Percentiles rank a stretch among this genome's conserved stretches.
These are phyloP conservation scores for Exophiala phaeomuriformis DNA, from an alignment of 2,329 filamentous ascomycete genomes.

Conservation along the genomic window DNA sequence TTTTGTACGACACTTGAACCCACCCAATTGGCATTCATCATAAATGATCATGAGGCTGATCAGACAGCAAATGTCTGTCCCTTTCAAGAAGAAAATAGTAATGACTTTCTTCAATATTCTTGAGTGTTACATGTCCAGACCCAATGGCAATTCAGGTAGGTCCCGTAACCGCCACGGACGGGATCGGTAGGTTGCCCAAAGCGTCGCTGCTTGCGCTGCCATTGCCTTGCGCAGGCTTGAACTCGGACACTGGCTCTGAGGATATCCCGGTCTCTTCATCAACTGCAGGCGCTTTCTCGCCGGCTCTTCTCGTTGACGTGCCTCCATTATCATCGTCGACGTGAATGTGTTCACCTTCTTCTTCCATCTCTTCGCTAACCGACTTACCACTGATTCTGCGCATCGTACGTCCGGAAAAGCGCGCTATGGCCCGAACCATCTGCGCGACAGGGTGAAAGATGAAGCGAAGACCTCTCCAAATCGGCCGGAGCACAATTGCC, in stretches of 20 bases:
- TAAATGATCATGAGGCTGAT: too few relatives aligned
- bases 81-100: too few relatives aligned
- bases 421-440: slow-evolving; percentile 23
- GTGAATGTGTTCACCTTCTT: not conserved
- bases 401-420: slow-evolving; percentile 23
- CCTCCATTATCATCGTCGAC: slow-evolving; percentile 9
- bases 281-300: not conserved
- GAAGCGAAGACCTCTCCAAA: slow-evolving; percentile 30
- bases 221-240: not conserved
- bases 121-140: not conserved
- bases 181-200: slow-evolving; percentile 4
- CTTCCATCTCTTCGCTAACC: slow-evolving; percentile 9
- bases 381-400: slow-evolving; percentile 19
- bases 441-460: slow-evolving; percentile 31
- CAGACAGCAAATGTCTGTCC: too few relatives aligned
- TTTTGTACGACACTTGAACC: too few relatives aligned
- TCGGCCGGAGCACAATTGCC: slow-evolving; percentile 43
- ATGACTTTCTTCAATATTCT: too few relatives aligned
- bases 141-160: slow-evolving; percentile 10
- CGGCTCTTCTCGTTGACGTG: not conserved
- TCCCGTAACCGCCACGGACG: slow-evolving; percentile 15
- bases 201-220: not conserved
- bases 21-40: too few relatives aligned
- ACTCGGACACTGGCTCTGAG: not conserved
- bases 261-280: slow-evolving; percentile 3